Base-by-base conservation (phyloP, 2,329 filamentous ascomycete genomes). In the Chaetomium sp. region DNA sequence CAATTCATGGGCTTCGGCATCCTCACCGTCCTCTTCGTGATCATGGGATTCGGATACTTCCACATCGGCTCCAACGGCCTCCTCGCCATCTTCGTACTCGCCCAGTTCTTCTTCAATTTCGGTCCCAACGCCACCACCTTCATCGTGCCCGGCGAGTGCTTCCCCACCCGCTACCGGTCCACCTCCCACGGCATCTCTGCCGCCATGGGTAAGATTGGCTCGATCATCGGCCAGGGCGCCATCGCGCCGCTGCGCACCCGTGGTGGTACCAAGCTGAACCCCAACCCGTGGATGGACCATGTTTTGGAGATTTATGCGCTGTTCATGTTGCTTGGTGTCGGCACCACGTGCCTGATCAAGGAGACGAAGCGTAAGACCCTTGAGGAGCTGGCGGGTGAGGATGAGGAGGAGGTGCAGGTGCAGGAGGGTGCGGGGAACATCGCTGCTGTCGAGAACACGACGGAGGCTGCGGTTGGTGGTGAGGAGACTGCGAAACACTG, bases 361-460 rank as follows among this genome's bases (percentile, higher is more conserved):
- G 87, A 89, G 76, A 89, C 85, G 19, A 88, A 87, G 74, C 76
- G 85, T 56, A 85, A 85, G 77, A 88, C 86, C 1, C 78, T 91
- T 36, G 88, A 88, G 68, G 78, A 84, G 68, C 74, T 88, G 36
- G 47, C 63, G 2, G 66, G 54, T 12, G 65, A 71, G 34, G 65
- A 65, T 38, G 57, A 63, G 11, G 52, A 52, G 12, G 43, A 37
- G 46, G 50, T 38, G 19, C 19, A 27, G 19, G 19, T 27, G 19
- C 19, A 27, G 19, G 19, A 27, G 19, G 19, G 19, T 9, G 49
- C n/a, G 1, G 8, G 3, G 3, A 19, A 43, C 43, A n/a, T 9
- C 52, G 37, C 35, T 8, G 36, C 41, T 3, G 41, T 42, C 6
- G 44, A 6, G 32, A 46, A 46, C 43, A 4, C 11, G 27, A 12